Conservation (phyloP, 2,329 filamentous ascomycete genomes). For the Pyrenophora teres region DNA sequence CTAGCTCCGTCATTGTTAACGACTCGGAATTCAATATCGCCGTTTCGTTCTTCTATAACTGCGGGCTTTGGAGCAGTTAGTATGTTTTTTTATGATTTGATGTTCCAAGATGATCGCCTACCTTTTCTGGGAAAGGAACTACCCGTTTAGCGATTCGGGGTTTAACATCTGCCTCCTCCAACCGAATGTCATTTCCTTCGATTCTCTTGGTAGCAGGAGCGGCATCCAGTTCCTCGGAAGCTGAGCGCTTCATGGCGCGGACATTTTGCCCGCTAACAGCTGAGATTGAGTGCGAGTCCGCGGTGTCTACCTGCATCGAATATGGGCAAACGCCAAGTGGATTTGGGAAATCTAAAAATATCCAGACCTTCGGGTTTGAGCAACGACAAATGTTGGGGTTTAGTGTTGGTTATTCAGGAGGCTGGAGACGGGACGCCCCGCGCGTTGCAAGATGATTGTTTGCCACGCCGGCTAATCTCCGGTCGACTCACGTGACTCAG, state of each 20-base stretch:
- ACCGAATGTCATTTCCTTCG: not conserved
- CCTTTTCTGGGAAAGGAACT: constrained; percentile 13
- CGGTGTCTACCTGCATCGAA: not conserved
- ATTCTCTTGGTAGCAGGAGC: not conserved
- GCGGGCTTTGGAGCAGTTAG: constrained; percentile 68
- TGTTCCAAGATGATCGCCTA: not conserved
- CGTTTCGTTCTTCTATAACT: constrained; percentile 87
- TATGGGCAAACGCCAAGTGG: not conserved
- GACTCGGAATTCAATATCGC: constrained; percentile 93
- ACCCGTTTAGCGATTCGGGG: not conserved
- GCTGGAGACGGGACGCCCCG: not conserved
- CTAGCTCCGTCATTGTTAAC: constrained; percentile 92
- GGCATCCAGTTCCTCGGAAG: not conserved
- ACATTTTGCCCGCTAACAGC: not conserved
- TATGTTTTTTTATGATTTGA: not conserved
- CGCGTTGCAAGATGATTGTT: not conserved
- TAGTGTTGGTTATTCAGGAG: not conserved
- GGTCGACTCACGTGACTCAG: too few relatives aligned
- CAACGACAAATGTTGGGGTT: not conserved
- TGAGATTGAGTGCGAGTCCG: not conserved
- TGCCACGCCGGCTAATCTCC: too few relatives aligned
- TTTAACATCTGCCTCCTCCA: not conserved
- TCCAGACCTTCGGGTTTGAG: not conserved
- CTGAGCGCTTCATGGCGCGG: not conserved
- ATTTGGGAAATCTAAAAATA: too few relatives aligned